A percentile compares a stretch with the other conserved stretches of the same genome.
These are phyloP conservation scores for Phytophthora citricola DNA, from an alignment of 352 stramenopile species.

Conservation along the genomic window DNA sequence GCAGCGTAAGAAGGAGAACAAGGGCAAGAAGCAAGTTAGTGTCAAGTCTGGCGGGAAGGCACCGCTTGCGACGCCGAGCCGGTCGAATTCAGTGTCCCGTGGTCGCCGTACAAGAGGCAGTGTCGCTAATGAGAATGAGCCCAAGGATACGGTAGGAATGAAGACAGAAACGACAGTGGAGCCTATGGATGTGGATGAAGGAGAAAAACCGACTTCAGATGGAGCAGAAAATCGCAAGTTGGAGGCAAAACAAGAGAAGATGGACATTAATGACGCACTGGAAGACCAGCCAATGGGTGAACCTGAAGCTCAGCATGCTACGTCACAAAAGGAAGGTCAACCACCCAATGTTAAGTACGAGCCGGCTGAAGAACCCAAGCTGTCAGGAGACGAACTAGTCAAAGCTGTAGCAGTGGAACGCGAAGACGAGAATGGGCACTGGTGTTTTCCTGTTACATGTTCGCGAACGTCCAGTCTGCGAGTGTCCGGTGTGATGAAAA, in stretches of 20 bases:
- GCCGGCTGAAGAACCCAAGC: conserved; percentile 12
- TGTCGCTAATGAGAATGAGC: background rate
- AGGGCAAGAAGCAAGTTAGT: conserved; percentile 23
- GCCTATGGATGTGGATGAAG: conserved; percentile 13
- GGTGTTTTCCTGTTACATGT: conserved; percentile 34
- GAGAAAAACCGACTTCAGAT: background rate
- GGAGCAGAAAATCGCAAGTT: background rate
- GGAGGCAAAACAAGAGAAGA: background rate
- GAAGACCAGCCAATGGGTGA: background rate
- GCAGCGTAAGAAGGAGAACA: conserved; percentile 38
- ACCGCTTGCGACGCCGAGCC: conserved; percentile 2
- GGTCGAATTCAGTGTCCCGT: conserved; percentile 15
- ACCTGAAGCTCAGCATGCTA: conserved; percentile 1
- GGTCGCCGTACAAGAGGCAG: conserved; percentile 21
- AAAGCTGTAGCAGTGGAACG: conserved; percentile 21
- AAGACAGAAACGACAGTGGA: conserved; percentile 1
- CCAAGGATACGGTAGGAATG: background rate
- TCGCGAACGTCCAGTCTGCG: conserved; percentile 29
- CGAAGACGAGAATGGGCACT: conserved; percentile 14
- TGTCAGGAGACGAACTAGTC: conserved; percentile 32
- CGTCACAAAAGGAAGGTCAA: background rate
- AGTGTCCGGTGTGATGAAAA: conserved; percentile 28
- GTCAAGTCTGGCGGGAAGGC: conserved; percentile 2
- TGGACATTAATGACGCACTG: background rate
- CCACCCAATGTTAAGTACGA: conserved; percentile 6